Percentiles rank a stretch among this genome's conserved stretches.
phyloP scores from a whole-genome alignment of 2,329 filamentous ascomycete species.

The Zymoseptoria passerinii region DNA sequence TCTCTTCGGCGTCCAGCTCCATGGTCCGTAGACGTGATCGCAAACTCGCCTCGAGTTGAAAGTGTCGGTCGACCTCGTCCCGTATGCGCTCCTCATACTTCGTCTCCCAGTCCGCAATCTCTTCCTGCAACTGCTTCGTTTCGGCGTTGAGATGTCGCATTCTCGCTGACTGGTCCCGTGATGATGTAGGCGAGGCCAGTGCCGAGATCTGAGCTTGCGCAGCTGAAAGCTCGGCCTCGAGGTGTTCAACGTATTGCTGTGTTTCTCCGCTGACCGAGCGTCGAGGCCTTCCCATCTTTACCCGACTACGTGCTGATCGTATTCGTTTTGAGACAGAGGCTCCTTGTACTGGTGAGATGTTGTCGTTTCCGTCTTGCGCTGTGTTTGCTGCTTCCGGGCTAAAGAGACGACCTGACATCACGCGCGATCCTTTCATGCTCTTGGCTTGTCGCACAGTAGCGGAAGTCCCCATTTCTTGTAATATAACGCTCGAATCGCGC shows the following conservation, averaged over 20 bases:
- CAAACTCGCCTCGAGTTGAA: conserved; percentile 24
- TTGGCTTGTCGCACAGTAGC: conserved; percentile 12
- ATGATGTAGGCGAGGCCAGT: conserved; percentile 33
- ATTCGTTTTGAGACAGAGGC: conserved; percentile 7
- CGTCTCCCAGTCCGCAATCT: conserved; percentile 31
- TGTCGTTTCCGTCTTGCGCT: conserved; percentile 8
- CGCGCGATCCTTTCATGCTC: conserved; percentile 8
- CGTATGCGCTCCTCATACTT: conserved; percentile 31
- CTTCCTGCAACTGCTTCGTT: conserved; percentile 27
- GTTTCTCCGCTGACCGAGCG: conserved; percentile 35
- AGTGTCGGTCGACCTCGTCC: conserved; percentile 26
- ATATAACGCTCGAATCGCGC: conserved; percentile 17
- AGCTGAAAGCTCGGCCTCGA: conserved; percentile 39
- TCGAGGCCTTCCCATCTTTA: conserved; percentile 19
- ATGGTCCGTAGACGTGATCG: conserved; percentile 22
- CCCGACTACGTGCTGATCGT: conserved; percentile 4
- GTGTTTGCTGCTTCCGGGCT: conserved; percentile 9
- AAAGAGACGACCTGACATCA: conserved; percentile 15
- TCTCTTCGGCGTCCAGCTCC: conserved; percentile 25
- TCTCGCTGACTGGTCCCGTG: conserved; percentile 30
- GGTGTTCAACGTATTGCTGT: conserved; percentile 42
- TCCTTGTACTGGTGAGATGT: conserved; percentile 8
- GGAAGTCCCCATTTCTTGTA: conserved; percentile 26
- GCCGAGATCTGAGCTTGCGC: conserved; percentile 34
- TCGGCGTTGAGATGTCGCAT: conserved; percentile 31